These are phyloP conservation scores for Monosporascus sp. DNA, from an alignment of 2,329 filamentous ascomycete genomes.

Conservation along the genomic window DNA sequence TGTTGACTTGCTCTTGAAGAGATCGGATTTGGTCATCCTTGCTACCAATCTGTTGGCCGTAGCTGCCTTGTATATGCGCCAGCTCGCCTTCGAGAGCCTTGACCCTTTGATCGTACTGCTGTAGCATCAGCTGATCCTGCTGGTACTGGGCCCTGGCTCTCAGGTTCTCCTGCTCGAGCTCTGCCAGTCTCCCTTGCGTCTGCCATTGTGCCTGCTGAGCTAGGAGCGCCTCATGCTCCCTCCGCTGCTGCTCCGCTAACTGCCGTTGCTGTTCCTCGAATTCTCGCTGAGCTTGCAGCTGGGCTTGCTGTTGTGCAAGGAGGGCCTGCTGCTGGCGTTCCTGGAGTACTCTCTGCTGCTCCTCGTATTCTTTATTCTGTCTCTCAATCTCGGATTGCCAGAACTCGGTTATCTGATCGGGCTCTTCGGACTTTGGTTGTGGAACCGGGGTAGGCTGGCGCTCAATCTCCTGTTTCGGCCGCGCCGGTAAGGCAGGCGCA, in stretches of 20 bases:
- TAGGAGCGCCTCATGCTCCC: slow-evolving; percentile 85
- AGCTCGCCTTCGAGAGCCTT: slow-evolving; percentile 90
- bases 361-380: slow-evolving; percentile 91
- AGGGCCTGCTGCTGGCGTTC: slow-evolving; percentile 81
- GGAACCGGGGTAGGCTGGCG: slow-evolving; percentile 64
- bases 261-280: slow-evolving; percentile 92
- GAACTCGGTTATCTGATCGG: slow-evolving; percentile 94
- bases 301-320: slow-evolving; percentile 73
- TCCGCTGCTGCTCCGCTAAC: slow-evolving; percentile 80
- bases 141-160: slow-evolving; percentile 94
- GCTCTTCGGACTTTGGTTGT: slow-evolving; percentile 66
- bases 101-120: slow-evolving; percentile 92
- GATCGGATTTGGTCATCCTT: slow-evolving; percentile 93
- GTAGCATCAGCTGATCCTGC: slow-evolving; percentile 92
- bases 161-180: slow-evolving; percentile 91
- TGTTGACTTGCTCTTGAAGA: slow-evolving; percentile 94
- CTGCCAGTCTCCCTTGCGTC: slow-evolving; percentile 90
- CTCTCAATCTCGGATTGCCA: slow-evolving; percentile 91
- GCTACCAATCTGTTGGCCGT: slow-evolving; percentile 77
- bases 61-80: slow-evolving; percentile 72
- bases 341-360: slow-evolving; percentile 83
- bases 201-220: slow-evolving; percentile 88
- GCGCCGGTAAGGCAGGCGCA: slow-evolving; percentile 73
- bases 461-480: slow-evolving; percentile 71
- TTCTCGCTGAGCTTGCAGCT: slow-evolving; percentile 82